A percentile compares a stretch with the other conserved stretches of the same genome.
phyloP scores from a whole-genome alignment of 768 basidiomycete genomes.

The Boletus pseudopeckii region DNA sequence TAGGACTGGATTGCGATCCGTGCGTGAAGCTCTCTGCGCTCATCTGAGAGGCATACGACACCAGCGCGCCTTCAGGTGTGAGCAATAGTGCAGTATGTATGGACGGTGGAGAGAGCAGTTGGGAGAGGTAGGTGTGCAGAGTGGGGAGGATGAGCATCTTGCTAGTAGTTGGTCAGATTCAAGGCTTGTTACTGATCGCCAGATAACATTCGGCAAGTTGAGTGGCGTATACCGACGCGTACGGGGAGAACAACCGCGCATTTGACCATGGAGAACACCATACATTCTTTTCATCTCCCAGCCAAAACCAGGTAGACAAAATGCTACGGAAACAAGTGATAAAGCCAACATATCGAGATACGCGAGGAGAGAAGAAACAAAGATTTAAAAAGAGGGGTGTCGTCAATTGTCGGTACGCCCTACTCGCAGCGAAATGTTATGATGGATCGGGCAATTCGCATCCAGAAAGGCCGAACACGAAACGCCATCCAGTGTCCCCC shows the following conservation, averaged over 20 bases:
- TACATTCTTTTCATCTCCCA: constrained; percentile 23
- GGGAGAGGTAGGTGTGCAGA: constrained; percentile 61
- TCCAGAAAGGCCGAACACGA: neutral
- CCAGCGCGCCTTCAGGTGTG: constrained; percentile 70
- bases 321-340: constrained; percentile 20
- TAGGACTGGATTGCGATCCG: constrained; percentile 4
- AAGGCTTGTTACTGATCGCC: neutral
- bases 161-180: neutral
- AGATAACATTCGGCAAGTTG: neutral
- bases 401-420: constrained; percentile 6
- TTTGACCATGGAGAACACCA: constrained; percentile 15
- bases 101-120: constrained; percentile 54
- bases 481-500: constrained; percentile 10
- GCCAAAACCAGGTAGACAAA: neutral
- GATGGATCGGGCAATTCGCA: neutral
- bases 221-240: neutral
- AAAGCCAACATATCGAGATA: constrained; percentile 6
- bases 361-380: neutral
- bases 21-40: constrained; percentile 18
- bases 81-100: constrained; percentile 71
- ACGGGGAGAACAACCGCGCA: neutral
- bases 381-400: constrained; percentile 4
- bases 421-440: constrained; percentile 7
- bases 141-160: constrained; percentile 68
- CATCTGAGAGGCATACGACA: constrained; percentile 57